These are phyloP conservation scores for Aaosphaeria pasadenensis DNA, from an alignment of 2,329 filamentous ascomycete species.

Conservation along the genomic window DNA sequence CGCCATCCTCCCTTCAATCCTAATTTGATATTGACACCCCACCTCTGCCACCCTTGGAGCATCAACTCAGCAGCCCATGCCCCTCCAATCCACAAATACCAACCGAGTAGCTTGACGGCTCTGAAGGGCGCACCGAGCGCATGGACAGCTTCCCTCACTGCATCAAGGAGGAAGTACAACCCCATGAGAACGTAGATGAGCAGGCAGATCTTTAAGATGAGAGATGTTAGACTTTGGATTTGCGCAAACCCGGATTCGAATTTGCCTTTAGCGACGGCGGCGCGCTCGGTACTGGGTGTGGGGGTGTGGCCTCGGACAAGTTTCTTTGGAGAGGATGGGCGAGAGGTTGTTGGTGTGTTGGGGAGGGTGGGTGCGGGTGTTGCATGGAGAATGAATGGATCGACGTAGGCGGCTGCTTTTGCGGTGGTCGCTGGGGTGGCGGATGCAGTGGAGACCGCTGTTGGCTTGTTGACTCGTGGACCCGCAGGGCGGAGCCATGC, in stretches of 20 bases:
- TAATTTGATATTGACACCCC: slow-evolving; percentile 8
- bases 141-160: slow-evolving; percentile 17
- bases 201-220: slow-evolving; percentile 17
- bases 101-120: slow-evolving; percentile 4
- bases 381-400: slow-evolving; percentile 14
- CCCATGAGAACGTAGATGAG: slow-evolving; percentile 20
- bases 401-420: slow-evolving; percentile 9
- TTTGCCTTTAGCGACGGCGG: slow-evolving; percentile 2
- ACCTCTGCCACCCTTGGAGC: slow-evolving; percentile 6
- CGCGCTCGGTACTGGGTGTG: not conserved
- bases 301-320: not conserved
- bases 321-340: slow-evolving; percentile 12
- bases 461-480: slow-evolving; percentile 6
- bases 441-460: not conserved
- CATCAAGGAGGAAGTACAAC: slow-evolving; percentile 29
- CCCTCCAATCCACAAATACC: slow-evolving; percentile 9
- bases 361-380: slow-evolving; percentile 4
- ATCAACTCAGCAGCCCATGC: slow-evolving; percentile 1
- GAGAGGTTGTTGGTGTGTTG: slow-evolving; percentile 7
- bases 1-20: slow-evolving; percentile 11
- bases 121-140: slow-evolving; percentile 22
- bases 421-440: not conserved
- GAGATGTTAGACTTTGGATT: slow-evolving; percentile 9
- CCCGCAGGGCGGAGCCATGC: slow-evolving; percentile 21
- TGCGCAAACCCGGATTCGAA: slow-evolving; percentile 24